Base-by-base conservation (phyloP, 2,329 filamentous ascomycete genomes). In the Colletotrichum spaethianum region DNA sequence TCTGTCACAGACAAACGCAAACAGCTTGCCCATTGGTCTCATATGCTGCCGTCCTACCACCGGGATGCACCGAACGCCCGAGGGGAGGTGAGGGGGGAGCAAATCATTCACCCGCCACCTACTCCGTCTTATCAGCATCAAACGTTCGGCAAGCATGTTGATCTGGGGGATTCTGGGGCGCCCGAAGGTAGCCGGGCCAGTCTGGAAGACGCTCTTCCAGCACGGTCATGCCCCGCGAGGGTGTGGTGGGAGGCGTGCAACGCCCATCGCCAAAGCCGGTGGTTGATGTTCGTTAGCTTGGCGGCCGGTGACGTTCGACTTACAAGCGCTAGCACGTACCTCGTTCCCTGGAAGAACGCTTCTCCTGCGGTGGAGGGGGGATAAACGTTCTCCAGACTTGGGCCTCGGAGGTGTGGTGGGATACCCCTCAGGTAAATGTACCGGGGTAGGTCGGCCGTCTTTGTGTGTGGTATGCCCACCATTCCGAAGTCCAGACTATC, bases 91-190 rank as follows among this genome's bases (percentile, higher is more conserved):
- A 61, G 57, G 64, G 33, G 20, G 33, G 33, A 57, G 53, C 44
- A 72, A 72, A 52, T 50, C 70, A 72, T 72, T 72, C 70, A 69
- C 60, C 70, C 70, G 70, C 65, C 65, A 26, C 36, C n/a, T 31
- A 50, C 23, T 44, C 59, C 65, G 50, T 67, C 68, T 63, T 52
- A 62, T 63, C 42, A 23, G 63, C 40, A 38, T 68, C 42, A 31
- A 18, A 36, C 4, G 40, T 33, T 55, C 56, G 53, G 42, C 48
- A 40, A 67, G 28, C 28, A 69, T 31, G 59, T 28, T 44, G 48
- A 52, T 53, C 57, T 57, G 50, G 26, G 55, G 66, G 61, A 38
- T 36, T 63, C 33, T 53, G 53, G 65, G 59, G 53, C 26, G 59
- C 4, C 65, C 65, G 70, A 72, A 48, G 70, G 23, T 72, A 72